A percentile compares a stretch with the other conserved stretches of the same genome.
phyloP scores from a whole-genome alignment of 2,329 filamentous ascomycete genomes.

The Pezicula radicicola region DNA sequence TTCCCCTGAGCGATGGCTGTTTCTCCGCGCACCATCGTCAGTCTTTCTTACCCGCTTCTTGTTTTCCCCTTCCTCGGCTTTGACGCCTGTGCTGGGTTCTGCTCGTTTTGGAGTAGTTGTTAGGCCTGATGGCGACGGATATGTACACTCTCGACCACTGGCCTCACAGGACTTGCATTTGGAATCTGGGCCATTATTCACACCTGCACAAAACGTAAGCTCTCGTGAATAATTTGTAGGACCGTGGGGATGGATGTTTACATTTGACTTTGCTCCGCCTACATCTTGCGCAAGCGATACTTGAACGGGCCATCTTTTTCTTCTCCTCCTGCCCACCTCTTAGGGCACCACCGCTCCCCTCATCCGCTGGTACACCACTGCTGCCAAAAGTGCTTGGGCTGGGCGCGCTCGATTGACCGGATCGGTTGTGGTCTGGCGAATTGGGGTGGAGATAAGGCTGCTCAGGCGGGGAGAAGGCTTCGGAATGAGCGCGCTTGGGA shows the following conservation, averaged over 20 bases:
- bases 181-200: constrained; percentile 67
- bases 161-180: constrained; percentile 74
- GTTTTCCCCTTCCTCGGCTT: constrained; percentile 38
- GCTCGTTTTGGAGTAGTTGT: constrained; percentile 25
- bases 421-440: constrained; percentile 23
- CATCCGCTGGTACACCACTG: constrained; percentile 14
- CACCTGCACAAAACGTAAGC: constrained; percentile 14
- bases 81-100: constrained; percentile 24
- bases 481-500: constrained; percentile 29
- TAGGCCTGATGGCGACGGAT: constrained; percentile 50
- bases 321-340: constrained; percentile 37
- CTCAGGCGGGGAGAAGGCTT: constrained; percentile 25
- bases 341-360: constrained; percentile 21
- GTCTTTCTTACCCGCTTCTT: constrained; percentile 37
- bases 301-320: constrained; percentile 65
- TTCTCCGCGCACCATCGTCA: constrained; percentile 31
- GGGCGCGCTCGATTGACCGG: constrained; percentile 17
- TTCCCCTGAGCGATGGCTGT: constrained; percentile 39
- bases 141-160: constrained; percentile 69
- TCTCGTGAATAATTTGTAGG: too few relatives aligned
- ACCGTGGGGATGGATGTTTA: constrained; percentile 35
- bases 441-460: constrained; percentile 24
- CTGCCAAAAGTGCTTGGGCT: constrained; percentile 16
- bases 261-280: constrained; percentile 84
- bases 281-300: constrained; percentile 75